Percentiles rank a stretch among this genome's conserved stretches.
phyloP scores from a whole-genome alignment of 257 asterid species.

The Solanum sparsipilum region DNA sequence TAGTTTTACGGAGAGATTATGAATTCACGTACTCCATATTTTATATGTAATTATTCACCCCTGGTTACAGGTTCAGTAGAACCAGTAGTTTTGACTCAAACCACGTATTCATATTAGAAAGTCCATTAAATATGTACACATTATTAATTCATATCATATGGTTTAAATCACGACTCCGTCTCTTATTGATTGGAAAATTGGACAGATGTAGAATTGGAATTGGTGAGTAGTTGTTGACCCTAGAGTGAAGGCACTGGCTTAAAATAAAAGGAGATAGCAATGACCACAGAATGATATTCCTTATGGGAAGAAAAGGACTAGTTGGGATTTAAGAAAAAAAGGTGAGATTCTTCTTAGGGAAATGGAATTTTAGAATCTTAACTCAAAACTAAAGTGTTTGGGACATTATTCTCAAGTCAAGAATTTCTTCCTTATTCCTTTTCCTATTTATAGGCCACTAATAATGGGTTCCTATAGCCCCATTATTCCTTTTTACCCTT shows the following conservation, averaged over 20 bases:
- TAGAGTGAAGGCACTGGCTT: background rate
- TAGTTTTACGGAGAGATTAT: background rate
- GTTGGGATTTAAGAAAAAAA: constrained; percentile 5
- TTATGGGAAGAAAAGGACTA: constrained; percentile 7
- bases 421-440: constrained; percentile 44
- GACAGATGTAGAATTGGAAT: constrained; percentile 9
- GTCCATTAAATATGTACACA: background rate
- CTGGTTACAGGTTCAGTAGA: background rate
- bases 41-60: background rate
- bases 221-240: constrained; percentile 4
- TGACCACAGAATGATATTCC: constrained; percentile 61
- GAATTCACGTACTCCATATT: background rate
- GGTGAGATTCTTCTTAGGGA: constrained; percentile 24
- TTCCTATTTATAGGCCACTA: constrained; percentile 20
- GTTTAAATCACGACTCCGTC: background rate
- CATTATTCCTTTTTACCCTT: background rate
- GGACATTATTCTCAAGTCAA: constrained; percentile 67
- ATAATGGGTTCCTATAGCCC: background rate
- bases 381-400: constrained; percentile 48
- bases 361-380: constrained; percentile 62
- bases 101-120: background rate
- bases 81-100: background rate
- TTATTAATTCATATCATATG: background rate
- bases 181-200: background rate
- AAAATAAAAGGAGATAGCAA: constrained; percentile 11